A percentile compares a stretch with the other conserved stretches of the same genome.
These are phyloP conservation scores for Boletus subcaerulescens DNA, from an alignment of 768 basidiomycete species.

Conservation along the genomic window DNA sequence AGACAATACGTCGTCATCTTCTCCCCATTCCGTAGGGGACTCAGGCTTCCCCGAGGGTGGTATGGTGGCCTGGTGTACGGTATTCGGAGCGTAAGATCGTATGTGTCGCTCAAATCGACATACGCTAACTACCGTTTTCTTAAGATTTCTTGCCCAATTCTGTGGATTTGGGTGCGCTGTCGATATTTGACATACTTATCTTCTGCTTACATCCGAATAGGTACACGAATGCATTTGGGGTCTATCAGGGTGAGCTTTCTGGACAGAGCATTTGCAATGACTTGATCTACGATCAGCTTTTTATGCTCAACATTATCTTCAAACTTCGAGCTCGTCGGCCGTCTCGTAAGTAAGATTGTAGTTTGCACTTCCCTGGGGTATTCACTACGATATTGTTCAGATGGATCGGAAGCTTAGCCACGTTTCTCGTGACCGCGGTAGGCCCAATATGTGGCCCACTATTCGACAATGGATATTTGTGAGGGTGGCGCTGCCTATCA, in stretches of 20 bases:
- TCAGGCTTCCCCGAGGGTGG: slow-evolving; percentile 16
- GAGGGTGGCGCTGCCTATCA: background rate
- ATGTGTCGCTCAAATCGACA: background rate
- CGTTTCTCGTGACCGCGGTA: slow-evolving; percentile 16
- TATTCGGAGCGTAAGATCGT: slow-evolving; percentile 22
- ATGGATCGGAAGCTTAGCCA: slow-evolving; percentile 26
- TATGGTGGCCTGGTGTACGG: slow-evolving; percentile 25
- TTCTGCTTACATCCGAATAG: background rate
- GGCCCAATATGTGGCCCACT: slow-evolving; percentile 26
- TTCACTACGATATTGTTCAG: slow-evolving; percentile 4
- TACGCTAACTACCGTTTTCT: background rate
- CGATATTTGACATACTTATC: fast-evolving
- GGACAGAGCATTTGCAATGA: background rate
- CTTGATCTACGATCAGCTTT: slow-evolving; percentile 14
- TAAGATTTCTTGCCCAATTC: slow-evolving; percentile 28
- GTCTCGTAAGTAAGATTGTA: slow-evolving; percentile 18
- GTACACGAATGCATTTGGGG: slow-evolving; percentile 24
- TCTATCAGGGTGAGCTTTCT: slow-evolving; percentile 23
- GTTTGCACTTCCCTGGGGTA: background rate
- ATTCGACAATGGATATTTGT: slow-evolving; percentile 30
- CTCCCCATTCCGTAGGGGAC: background rate
- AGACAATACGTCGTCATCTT: background rate
- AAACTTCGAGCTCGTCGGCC: slow-evolving; percentile 21
- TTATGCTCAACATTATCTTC: slow-evolving; percentile 20
- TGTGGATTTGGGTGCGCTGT: slow-evolving; percentile 24